Conservation (phyloP, 495 filamentous ascomycete genomes). For the Penicillium bovifimosum region DNA sequence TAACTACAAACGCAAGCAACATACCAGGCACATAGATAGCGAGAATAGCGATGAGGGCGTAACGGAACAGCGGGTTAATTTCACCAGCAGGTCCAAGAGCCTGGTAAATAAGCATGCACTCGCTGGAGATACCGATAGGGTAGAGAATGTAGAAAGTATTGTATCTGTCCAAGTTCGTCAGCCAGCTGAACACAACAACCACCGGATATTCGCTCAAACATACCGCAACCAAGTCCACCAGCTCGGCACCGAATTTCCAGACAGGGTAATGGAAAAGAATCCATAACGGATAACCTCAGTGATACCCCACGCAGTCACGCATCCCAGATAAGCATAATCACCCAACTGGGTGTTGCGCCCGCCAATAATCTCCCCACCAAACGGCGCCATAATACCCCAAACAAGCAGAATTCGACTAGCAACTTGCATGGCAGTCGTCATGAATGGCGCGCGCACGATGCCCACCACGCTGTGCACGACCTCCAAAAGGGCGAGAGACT, state of each 20-base stretch:
- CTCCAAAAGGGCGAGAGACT: conserved; percentile 79
- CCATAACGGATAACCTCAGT: conserved; percentile 87
- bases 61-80: conserved; percentile 47
- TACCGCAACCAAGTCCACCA: conserved; percentile 72
- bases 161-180: conserved; percentile 46
- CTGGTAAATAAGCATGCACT: conserved; percentile 69
- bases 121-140: conserved; percentile 81
- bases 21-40: conserved; percentile 76
- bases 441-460: conserved; percentile 74
- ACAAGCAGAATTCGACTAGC: conserved; percentile 74
- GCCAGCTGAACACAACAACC: background rate
- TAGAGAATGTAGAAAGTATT: conserved; percentile 92
- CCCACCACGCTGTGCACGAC: conserved; percentile 69
- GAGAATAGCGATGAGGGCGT: conserved; percentile 57
- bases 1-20: conserved; percentile 16
- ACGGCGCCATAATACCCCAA: conserved; percentile 68
- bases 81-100: conserved; percentile 55
- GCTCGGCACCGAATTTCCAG: conserved; percentile 50
- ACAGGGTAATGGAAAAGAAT: conserved; percentile 74
- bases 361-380: conserved; percentile 37
- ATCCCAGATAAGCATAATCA: conserved; percentile 41
- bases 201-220: background rate
- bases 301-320: conserved; percentile 69
- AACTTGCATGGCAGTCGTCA: conserved; percentile 88
- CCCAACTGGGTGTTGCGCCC: conserved; percentile 21